Percentiles rank a stretch among this genome's conserved stretches.
Evolutionary conservation across 1,284 basidiomycete genomes (phyloP).

Genomic region (Cutaneotrichosporon sp.): DNA sequence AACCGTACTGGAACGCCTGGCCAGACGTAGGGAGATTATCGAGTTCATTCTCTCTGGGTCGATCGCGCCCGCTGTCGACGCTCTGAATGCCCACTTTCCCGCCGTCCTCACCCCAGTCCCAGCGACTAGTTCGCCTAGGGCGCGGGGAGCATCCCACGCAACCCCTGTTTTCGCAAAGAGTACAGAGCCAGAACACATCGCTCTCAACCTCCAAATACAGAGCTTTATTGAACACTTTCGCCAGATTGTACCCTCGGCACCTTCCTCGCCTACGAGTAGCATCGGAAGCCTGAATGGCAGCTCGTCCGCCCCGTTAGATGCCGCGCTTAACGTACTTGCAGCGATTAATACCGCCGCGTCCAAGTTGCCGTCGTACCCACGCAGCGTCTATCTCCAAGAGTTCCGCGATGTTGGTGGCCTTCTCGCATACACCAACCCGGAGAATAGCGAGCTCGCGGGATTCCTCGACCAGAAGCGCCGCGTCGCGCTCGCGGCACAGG

Average conservation of each 20-base stretch:
- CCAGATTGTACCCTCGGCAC: constrained; percentile 29
- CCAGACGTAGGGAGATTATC: constrained; percentile 41
- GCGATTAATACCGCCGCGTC: constrained; percentile 41
- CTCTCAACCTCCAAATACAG: constrained; percentile 50
- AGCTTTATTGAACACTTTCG: constrained; percentile 45
- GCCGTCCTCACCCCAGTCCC: constrained; percentile 28
- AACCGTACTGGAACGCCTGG: constrained; percentile 32
- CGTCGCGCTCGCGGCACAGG: constrained; percentile 47
- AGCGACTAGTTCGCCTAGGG: neutral
- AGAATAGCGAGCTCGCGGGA: constrained; percentile 45
- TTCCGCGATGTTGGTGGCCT: constrained; percentile 51
- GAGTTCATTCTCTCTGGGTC: constrained; percentile 46
- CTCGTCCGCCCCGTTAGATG: constrained; percentile 6
- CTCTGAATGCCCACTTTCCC: constrained; percentile 43
- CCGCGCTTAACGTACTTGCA: constrained; percentile 33
- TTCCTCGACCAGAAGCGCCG: constrained; percentile 49
- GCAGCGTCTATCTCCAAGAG: constrained; percentile 47
- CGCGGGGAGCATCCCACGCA: constrained; percentile 20
- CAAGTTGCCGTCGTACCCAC: constrained; percentile 38
- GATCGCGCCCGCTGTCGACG: constrained; percentile 39
- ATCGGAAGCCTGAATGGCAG: constrained; percentile 29
- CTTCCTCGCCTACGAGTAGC: constrained; percentile 33
- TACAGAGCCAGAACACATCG: constrained; percentile 39
- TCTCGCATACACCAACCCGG: constrained; percentile 51
- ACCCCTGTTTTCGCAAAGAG: constrained; percentile 36